These are phyloP conservation scores for Fonsecaea nubica DNA, from an alignment of 2,329 filamentous ascomycete species.

Conservation along the genomic window DNA sequence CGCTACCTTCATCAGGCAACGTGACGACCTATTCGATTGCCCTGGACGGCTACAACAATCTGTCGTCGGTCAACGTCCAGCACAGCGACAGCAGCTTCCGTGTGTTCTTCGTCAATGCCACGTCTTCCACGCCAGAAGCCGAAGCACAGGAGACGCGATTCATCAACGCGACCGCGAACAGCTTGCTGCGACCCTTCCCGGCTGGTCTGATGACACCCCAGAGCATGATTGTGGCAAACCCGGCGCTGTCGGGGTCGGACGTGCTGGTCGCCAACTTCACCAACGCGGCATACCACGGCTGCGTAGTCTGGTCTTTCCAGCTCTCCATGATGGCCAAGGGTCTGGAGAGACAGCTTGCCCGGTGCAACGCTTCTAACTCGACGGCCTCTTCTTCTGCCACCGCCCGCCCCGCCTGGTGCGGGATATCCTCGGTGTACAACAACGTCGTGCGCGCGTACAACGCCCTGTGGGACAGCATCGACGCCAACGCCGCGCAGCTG, in stretches of 20 bases:
- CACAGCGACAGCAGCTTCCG: constrained; percentile 71
- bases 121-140: constrained; percentile 47
- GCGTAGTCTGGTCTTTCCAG: constrained; percentile 70
- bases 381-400: constrained; percentile 2
- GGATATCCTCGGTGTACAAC: constrained; percentile 49
- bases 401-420: constrained; percentile 58
- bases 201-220: constrained; percentile 63
- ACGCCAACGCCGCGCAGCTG: constrained; percentile 60
- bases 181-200: constrained; percentile 65
- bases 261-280: constrained; percentile 61
- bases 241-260: constrained; percentile 60
- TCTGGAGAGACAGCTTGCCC: constrained; percentile 62
- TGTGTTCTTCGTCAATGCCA: constrained; percentile 67
- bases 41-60: constrained; percentile 60
- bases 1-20: constrained; percentile 48
- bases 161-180: constrained; percentile 63
- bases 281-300: constrained; percentile 67
- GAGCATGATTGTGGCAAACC: constrained; percentile 67
- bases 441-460: constrained; percentile 63
- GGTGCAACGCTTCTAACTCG: constrained; percentile 51
- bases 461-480: constrained; percentile 66
- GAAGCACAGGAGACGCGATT: constrained; percentile 63
- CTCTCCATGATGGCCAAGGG: constrained; percentile 69
- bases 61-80: constrained; percentile 62
- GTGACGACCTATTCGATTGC: constrained; percentile 64